These are phyloP conservation scores for Mercurialis annua DNA, from an alignment of 345 rosid genomes.

Conservation along the genomic window DNA sequence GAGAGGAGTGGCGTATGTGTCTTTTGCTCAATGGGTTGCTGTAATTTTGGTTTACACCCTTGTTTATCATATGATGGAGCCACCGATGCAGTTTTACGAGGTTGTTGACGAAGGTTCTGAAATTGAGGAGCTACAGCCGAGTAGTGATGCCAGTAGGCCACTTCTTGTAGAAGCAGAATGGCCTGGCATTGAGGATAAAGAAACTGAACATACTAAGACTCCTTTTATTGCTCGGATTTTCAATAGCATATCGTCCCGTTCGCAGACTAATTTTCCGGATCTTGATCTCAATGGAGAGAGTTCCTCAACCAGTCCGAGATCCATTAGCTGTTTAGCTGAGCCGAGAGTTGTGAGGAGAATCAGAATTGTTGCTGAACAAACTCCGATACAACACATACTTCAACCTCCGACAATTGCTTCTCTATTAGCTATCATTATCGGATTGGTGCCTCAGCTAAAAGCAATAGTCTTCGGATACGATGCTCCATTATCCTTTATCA, in stretches of 20 bases:
- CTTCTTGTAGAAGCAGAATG: conserved; percentile 91
- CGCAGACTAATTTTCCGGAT: conserved; percentile 52
- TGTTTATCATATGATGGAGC: conserved; percentile 99
- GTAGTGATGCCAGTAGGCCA: conserved; percentile 53
- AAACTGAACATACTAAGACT: conserved; percentile 73
- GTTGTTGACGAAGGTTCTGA: conserved; percentile 64
- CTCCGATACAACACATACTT: conserved; percentile 81
- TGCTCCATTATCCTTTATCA: conserved; percentile 76
- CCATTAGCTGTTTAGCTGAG: conserved; percentile 73
- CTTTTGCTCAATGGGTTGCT: conserved; percentile 87
- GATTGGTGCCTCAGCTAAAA: conserved; percentile 73
- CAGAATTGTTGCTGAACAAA: conserved; percentile 80
- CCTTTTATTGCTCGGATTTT: conserved; percentile 77
- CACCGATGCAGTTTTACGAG: conserved; percentile 79
- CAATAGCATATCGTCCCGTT: conserved; percentile 51
- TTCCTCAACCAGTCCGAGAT: conserved; percentile 50
- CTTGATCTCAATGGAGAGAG: conserved; percentile 44
- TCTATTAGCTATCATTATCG: conserved; percentile 68
- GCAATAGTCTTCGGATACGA: conserved; percentile 62
- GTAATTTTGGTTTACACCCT: conserved; percentile 96
- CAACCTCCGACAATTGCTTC: conserved; percentile 96
- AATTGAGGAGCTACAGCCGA: conserved; percentile 39
- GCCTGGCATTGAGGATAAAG: conserved; percentile 95
- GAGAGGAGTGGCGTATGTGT: conserved; percentile 80
- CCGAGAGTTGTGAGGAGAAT: conserved; percentile 87